Base-by-base conservation (phyloP, 1,284 basidiomycete genomes). In the Exobasidium cylindrosporum region DNA sequence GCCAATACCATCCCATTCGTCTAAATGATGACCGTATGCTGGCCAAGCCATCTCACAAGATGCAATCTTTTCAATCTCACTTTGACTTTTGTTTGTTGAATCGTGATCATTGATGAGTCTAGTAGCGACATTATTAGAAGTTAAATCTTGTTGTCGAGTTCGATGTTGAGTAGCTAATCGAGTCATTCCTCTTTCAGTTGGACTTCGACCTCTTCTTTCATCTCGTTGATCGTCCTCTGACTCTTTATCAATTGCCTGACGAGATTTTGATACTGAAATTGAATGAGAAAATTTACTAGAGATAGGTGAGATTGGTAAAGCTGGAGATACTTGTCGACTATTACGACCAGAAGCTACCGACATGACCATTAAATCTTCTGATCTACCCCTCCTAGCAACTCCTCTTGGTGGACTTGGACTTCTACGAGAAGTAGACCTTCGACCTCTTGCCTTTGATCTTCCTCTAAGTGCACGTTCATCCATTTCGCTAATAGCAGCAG, bases 341-440 rank as follows among this genome's bases (percentile, higher is more conserved):
- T 4, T 24, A n/a, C n/a, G n/a, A n/a, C n/a, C n/a, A n/a, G n/a
- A n/a, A n/a, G n/a, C n/a, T n/a, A n/a, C n/a, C n/a, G n/a, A n/a
- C n/a, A n/a, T n/a, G n/a, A n/a, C n/a, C n/a, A n/a, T 11, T 32
- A 57, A 21, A 28, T 45, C 57, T 43, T 52, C 11, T 4, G 54
- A 43, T 10, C 63, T 57, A 5, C 67, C 64, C 10, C 70, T 65
- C 44, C 70, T 50, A 17, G 70, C 70, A 10, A 65, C 68, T 6
- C 66, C 68, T 4, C 70, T 68, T 35, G 68, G 68, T 21, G 70
- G 70, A 57, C 66, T 68, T 3, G 64, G 68, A 56, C 70, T 72
- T 29, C 70, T 67, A 35, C 66, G 66, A 14, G 58, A 54, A 24
- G 47, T 54, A 53, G 67, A 69, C 57, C 70, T 67, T 46, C 67